Base-by-base conservation (phyloP, 257 asterid genomes). In the Lavandula angustifolia region DNA sequence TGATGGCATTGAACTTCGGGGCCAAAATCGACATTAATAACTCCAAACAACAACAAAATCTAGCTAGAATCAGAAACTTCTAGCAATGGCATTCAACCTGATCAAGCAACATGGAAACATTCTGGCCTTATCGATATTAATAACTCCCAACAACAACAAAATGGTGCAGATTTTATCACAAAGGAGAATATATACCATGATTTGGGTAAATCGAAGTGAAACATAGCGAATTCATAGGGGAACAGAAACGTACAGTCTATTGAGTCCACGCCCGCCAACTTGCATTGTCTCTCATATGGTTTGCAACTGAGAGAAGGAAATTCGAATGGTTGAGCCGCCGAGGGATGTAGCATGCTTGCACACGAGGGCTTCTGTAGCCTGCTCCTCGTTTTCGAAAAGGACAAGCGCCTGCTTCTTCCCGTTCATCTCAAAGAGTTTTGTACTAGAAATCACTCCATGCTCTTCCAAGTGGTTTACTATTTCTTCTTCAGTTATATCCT, bases 341-440 rank as follows among this genome's bases (percentile, higher is more conserved):
- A 94, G 92, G 3, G 95, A 78, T 7, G 96, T 87, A 18, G 99
- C 99, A 73, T 94, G 96, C 82, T 94, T 94, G 86, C 99, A 87
- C 69, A 87, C 95, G 58, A 94, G 95, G 66, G 97, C 95, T 80
- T 94, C 99, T 34, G 99, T 84, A 29, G 99, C 97, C 79, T 83
- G 90, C 82, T 90, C 96, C 79, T 94, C 97, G 11, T 74, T 87
- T 75, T 94, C 97, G 52, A 86, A 87, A 44, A 85, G 94, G 66
- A 90, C 86, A 33, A 90, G 96, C 75, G 95, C 91, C 78, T 90
- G 99, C 72, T 94, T 91, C 85, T 90, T 90, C 14, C 99, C 95
- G 12, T 94, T 94, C 94, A 85, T 87, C 80, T 90, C 99, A 70
- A 94, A 92, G 9, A 90, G 81, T 73, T 94, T 94, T 2, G 86